These are phyloP conservation scores for Colletotrichum musicola DNA, from an alignment of 2,329 filamentous ascomycete genomes.

Conservation along the genomic window DNA sequence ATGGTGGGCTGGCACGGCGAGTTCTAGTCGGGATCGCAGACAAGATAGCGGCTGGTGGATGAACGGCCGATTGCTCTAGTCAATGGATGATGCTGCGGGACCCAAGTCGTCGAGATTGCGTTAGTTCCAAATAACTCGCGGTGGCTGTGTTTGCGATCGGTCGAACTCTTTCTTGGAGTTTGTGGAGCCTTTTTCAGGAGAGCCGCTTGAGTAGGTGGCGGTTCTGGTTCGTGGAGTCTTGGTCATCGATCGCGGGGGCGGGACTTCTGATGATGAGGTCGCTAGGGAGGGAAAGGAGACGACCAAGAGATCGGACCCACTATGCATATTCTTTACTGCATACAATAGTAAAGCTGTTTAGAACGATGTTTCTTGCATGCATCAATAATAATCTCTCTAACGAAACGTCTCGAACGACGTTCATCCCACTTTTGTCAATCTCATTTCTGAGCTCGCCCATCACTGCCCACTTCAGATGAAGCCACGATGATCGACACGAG, in stretches of 20 bases:
- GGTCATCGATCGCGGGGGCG: constrained; percentile 7
- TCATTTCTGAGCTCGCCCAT: not conserved
- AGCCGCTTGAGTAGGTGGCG: constrained; percentile 9
- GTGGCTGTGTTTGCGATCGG: constrained; percentile 17
- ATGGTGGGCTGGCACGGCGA: no score
- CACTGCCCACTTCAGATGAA: not conserved
- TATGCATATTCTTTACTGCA: not conserved
- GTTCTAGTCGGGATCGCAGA: not conserved
- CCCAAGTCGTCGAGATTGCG: not conserved
- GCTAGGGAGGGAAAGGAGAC: not conserved
- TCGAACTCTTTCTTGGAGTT: not conserved
- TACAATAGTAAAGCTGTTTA: not conserved
- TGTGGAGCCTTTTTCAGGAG: constrained; percentile 2
- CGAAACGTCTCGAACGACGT: constrained; percentile 1
- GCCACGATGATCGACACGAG: not conserved
- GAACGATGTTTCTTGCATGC: not conserved
- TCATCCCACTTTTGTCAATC: constrained; percentile 9
- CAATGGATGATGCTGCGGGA: not conserved
- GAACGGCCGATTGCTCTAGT: not conserved
- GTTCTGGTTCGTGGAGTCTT: not conserved
- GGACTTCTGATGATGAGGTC: constrained; percentile 1
- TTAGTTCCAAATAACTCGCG: not conserved
- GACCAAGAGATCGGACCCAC: constrained; percentile 28
- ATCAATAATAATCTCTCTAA: not conserved
- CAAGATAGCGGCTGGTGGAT: not conserved